These are phyloP conservation scores for Aspergillus steynii DNA, from an alignment of 495 filamentous ascomycete genomes.

Conservation along the genomic window DNA sequence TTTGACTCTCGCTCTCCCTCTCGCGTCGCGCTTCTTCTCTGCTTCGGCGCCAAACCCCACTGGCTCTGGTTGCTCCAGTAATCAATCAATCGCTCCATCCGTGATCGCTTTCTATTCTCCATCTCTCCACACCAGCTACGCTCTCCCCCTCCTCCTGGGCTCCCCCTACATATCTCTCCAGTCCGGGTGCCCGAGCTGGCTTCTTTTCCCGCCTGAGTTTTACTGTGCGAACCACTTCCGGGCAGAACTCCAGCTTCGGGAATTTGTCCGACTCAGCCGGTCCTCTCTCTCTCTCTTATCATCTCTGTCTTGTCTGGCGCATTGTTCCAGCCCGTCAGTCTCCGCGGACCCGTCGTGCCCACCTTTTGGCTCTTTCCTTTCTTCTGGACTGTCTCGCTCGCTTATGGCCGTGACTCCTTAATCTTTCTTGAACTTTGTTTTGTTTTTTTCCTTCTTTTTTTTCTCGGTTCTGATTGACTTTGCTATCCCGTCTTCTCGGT, in stretches of 20 bases:
- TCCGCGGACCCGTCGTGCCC: conserved; percentile 16
- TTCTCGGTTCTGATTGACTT: conserved; percentile 2
- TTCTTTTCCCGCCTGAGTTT: neutral
- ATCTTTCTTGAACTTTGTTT: conserved; percentile 13
- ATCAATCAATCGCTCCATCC: neutral
- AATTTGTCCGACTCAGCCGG: neutral
- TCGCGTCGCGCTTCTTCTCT: neutral
- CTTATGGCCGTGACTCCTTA: conserved; percentile 25
- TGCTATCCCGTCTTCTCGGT: conserved; percentile 4
- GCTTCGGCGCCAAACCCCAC: neutral
- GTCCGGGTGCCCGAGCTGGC: neutral
- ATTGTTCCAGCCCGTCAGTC: conserved; percentile 25
- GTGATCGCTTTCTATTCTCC: conserved; percentile 2
- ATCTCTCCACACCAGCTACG: neutral
- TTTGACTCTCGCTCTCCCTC: neutral
- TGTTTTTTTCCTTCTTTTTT: conserved; percentile 10
- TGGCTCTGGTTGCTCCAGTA: neutral
- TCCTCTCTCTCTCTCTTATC: conserved; percentile 5
- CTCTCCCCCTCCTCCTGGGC: neutral
- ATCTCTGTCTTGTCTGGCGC: conserved; percentile 11
- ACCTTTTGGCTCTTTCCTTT: conserved; percentile 10
- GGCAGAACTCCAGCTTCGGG: neutral
- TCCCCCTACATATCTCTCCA: neutral
- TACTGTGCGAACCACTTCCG: conserved; percentile 13
- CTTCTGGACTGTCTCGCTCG: conserved; percentile 17